Percentiles rank a stretch among this genome's conserved stretches.
phyloP scores from a whole-genome alignment of 78 protist species.

The Dictyostelium firmibasis region DNA sequence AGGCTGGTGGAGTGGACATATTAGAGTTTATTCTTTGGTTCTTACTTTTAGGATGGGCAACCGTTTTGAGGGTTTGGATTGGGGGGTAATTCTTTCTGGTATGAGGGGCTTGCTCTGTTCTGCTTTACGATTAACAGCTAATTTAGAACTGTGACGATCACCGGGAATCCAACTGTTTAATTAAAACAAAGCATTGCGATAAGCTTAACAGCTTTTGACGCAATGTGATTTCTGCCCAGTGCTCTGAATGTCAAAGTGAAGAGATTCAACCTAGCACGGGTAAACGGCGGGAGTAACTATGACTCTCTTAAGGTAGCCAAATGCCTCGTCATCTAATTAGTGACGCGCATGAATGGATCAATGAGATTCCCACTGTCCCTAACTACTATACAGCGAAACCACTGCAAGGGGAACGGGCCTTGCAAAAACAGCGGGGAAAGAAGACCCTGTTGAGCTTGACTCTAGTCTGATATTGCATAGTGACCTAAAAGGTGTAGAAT shows the following conservation, averaged over 20 bases:
- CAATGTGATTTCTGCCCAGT: slow-evolving; percentile 96
- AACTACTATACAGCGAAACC: slow-evolving; percentile 95
- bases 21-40: not conserved
- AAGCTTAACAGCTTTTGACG: slow-evolving; percentile 72
- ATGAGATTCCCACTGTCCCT: slow-evolving; percentile 98
- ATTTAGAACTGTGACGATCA: slow-evolving; percentile 78
- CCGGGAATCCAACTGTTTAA: slow-evolving; percentile 87
- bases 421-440: slow-evolving; percentile 95
- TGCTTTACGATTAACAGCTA: slow-evolving; percentile 49
- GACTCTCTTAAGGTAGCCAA: slow-evolving; percentile 98
- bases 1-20: slow-evolving; percentile 50
- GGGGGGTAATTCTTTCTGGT: not conserved
- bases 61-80: not conserved
- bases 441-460: slow-evolving; percentile 97
- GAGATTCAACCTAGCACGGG: slow-evolving; percentile 98
- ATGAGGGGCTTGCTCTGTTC: not conserved
- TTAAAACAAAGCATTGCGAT: slow-evolving; percentile 93
- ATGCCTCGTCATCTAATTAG: slow-evolving; percentile 96
- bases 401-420: slow-evolving; percentile 96
- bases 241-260: slow-evolving; percentile 96
- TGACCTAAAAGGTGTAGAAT: slow-evolving; percentile 88
- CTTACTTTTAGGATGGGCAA: not conserved
- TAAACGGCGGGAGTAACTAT: slow-evolving; percentile 98
- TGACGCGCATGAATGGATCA: slow-evolving; percentile 97
- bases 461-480: slow-evolving; percentile 91